Evolutionary conservation across 495 filamentous ascomycete genomes (phyloP).

Genomic region (Tetracladium marchalianum): DNA sequence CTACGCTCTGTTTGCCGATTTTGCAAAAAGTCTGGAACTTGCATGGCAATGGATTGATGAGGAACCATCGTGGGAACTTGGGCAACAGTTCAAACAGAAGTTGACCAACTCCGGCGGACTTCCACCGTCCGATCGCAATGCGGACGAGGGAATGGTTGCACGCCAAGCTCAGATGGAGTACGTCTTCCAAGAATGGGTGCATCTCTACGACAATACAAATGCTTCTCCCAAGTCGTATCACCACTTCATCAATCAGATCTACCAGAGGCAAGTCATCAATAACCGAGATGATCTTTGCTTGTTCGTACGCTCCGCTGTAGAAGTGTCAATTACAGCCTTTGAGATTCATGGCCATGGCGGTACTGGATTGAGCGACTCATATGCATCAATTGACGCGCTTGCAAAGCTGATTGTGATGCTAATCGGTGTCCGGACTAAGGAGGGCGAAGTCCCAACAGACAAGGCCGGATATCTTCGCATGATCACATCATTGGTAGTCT

Average conservation of each 20-base stretch:
- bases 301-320: constrained; percentile 76
- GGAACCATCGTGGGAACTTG: constrained; percentile 54
- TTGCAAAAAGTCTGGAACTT: constrained; percentile 69
- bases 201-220: constrained; percentile 63
- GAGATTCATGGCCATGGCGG: constrained; percentile 55
- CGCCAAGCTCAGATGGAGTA: constrained; percentile 83
- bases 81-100: constrained; percentile 61
- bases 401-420: constrained; percentile 73
- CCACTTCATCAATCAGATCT: constrained; percentile 79
- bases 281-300: constrained; percentile 61
- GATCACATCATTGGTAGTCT: constrained; percentile 60
- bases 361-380: constrained; percentile 58
- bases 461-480: constrained; percentile 63
- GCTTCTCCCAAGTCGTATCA: constrained; percentile 58
- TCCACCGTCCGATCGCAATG: constrained; percentile 35
- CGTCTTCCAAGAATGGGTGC: constrained; percentile 88
- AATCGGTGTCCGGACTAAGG: constrained; percentile 50
- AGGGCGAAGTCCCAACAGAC: constrained; percentile 45
- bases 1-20: constrained; percentile 71
- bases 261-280: constrained; percentile 57
- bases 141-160: constrained; percentile 36
- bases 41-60: constrained; percentile 74
- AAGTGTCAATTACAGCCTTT: constrained; percentile 64
- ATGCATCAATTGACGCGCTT: constrained; percentile 72
- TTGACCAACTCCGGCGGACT: constrained; percentile 52